Conservation (phyloP, 164 flowering plant species). For the Platanus orientalis region DNA sequence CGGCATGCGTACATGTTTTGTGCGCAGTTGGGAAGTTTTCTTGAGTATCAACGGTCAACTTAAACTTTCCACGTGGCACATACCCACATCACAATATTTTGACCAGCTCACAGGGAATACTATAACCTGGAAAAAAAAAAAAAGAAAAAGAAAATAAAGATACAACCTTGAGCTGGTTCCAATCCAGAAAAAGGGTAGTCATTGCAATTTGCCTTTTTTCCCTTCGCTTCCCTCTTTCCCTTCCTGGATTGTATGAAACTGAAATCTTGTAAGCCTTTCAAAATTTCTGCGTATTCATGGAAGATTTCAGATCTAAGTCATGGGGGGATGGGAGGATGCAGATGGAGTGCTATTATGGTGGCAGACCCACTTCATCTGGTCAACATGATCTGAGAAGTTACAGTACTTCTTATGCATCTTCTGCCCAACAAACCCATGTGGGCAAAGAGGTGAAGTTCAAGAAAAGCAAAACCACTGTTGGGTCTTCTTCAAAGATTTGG, state of each 20-base stretch:
- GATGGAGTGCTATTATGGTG: conserved; percentile 27
- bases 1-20: no score
- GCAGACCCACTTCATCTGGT: conserved; percentile 9
- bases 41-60: no score
- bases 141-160: no score
- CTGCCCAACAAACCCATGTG: conserved; percentile 16
- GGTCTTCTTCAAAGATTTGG: conserved; percentile 32
- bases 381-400: conserved; percentile 30
- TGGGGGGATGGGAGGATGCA: conserved; percentile 35
- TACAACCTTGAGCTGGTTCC: background rate
- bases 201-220: background rate
- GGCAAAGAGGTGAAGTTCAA: conserved; percentile 28
- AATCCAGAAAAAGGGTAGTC: background rate
- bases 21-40: no score
- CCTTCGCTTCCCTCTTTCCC: background rate
- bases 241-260: background rate
- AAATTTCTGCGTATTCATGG: conserved; percentile 29
- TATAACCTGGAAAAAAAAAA: no score
- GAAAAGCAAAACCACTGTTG: conserved; percentile 31
- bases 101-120: no score
- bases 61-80: no score
- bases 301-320: conserved; percentile 48
- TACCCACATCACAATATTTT: no score
- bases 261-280: no score
- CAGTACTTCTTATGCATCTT: conserved; percentile 29